phyloP scores from a whole-genome alignment of 106 monocot species.

The Dendrobium catenatum region DNA sequence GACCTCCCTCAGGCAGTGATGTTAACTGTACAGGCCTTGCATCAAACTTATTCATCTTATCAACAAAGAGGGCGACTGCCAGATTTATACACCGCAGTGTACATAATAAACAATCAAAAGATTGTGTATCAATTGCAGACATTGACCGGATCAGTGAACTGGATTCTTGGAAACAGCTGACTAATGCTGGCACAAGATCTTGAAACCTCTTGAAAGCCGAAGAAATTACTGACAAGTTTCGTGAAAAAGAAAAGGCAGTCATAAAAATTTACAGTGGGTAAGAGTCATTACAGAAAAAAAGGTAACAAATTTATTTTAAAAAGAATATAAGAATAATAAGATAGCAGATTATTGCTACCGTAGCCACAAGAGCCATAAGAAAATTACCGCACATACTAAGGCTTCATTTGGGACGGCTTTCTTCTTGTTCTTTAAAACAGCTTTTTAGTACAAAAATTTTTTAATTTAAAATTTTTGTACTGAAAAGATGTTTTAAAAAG shows the following conservation, averaged over 20 bases:
- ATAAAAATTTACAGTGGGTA: neutral
- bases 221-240: constrained; percentile 23
- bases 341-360: neutral
- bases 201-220: constrained; percentile 43
- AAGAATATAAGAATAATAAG: neutral
- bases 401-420: too few species aligned
- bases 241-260: neutral
- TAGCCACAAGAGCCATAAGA: too few species aligned
- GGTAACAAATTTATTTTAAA: neutral
- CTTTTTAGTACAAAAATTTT: too few species aligned
- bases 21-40: neutral
- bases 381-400: too few species aligned
- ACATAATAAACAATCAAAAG: constrained; percentile 52
- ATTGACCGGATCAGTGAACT: constrained; percentile 21
- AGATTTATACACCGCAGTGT: constrained; percentile 57
- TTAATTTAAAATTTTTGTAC: too few species aligned
- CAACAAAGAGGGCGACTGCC: constrained; percentile 27
- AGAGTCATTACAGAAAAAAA: neutral
- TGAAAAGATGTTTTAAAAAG: too few species aligned
- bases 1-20: constrained; percentile 7
- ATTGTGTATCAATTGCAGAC: constrained; percentile 29
- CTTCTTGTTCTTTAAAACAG: too few species aligned
- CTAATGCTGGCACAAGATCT: constrained; percentile 57
- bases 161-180: constrained; percentile 70
- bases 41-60: constrained; percentile 21